Base-by-base conservation (phyloP, 345 rosid species). In the Salix dunnii region DNA sequence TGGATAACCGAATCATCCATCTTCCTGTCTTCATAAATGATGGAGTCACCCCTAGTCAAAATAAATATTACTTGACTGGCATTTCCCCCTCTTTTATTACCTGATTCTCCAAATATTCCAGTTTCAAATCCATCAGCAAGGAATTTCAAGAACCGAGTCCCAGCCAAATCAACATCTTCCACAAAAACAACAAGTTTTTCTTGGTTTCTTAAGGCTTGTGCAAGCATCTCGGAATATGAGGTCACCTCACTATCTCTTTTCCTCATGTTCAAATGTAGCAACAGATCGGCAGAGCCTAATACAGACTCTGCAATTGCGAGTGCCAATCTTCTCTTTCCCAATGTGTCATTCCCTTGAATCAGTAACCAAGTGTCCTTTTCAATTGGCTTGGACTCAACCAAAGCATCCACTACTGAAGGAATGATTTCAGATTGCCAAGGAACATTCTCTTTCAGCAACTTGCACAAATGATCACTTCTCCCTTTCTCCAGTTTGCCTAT, bases 241-340 rank as follows among this genome's bases (percentile, higher is more conserved):
- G 46, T 77, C 68, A 7, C 77, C 67, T 77, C 73, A 42, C 55
- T 35, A 1, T 81, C 75, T 68, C 61, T 85, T 74, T 72, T 89
- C 80, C 79, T 83, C 84, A 82, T 81, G 80, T 85, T 83, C 74
- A 91, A 73, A 74, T 81, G 76, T 43, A 89, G 49, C 36, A 94
- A 86, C 13, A 77, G 76, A 70, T 90, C 88, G 70, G 81, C 48
- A 20, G 93, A 89, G 5, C 92, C 93, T 2, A 81, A 81, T 70
- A 92, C 78, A 25, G 84, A 82, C 66, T 87, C 90, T 25, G 96
- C 86, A 73, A 90, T 83, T 10, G 91, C 86, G 71, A 81, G 84
- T 20, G 93, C 94, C 79, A 94, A 77, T 85, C 96, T 89, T 80
- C 93, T 86, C 79, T 92, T 94, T 6, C 94, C 96, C 2, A 86